Percentiles rank a stretch among this genome's conserved stretches.
phyloP scores from a whole-genome alignment of 306 rosid species.

The Astragalus glycyphyllos region DNA sequence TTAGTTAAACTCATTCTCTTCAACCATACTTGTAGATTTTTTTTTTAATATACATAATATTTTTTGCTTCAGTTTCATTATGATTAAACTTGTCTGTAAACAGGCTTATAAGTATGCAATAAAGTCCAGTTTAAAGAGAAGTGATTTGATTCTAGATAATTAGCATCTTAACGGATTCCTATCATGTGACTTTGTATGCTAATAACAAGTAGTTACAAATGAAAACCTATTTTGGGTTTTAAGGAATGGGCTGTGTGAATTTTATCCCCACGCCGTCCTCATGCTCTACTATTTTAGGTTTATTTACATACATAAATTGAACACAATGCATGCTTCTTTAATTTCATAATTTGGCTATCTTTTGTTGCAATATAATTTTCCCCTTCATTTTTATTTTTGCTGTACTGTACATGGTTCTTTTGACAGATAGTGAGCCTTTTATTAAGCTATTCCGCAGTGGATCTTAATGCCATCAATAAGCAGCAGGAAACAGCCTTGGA shows the following conservation, averaged over 20 bases:
- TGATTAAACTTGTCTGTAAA: background rate
- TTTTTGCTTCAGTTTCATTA: constrained; percentile 16
- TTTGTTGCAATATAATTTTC: background rate
- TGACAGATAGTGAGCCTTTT: constrained; percentile 73
- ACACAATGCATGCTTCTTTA: constrained; percentile 8
- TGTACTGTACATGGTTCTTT: constrained; percentile 36
- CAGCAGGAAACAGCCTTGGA: constrained; percentile 88
- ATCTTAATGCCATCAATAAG: constrained; percentile 79
- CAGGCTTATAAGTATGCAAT: background rate
- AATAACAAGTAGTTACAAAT: constrained; percentile 17
- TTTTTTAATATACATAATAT: background rate
- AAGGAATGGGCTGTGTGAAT: constrained; percentile 7
- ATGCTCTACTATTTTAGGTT: constrained; percentile 10
- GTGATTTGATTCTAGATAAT: constrained; percentile 10
- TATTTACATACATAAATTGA: constrained; percentile 8
- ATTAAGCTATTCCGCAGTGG: constrained; percentile 63
- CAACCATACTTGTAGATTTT: constrained; percentile 2
- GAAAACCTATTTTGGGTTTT: constrained; percentile 5
- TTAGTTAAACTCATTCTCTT: constrained; percentile 38
- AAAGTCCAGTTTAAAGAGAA: background rate
- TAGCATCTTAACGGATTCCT: background rate
- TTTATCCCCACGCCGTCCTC: constrained; percentile 9
- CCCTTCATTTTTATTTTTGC: background rate
- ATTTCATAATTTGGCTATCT: constrained; percentile 11
- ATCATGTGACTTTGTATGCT: constrained; percentile 11